A percentile compares a stretch with the other conserved stretches of the same genome.
Evolutionary conservation across 371 early-diverging fungal genomes (phyloP).

Genomic region (Neoconidiobolus thromboides): DNA sequence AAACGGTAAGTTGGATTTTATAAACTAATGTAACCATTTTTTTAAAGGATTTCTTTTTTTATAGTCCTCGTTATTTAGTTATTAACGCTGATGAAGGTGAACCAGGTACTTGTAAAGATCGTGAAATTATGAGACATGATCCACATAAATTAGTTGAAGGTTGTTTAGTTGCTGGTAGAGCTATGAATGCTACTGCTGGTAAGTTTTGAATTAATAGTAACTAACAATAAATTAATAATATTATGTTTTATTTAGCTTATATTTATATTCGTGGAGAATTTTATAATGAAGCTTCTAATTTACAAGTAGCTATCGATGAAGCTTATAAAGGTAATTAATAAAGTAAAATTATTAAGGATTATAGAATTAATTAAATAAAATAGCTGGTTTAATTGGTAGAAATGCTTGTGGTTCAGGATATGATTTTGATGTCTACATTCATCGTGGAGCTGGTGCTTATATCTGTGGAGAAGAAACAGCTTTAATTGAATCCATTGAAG

Average conservation of each 20-base stretch:
- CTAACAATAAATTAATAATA: neutral
- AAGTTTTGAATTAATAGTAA: conserved; percentile 7
- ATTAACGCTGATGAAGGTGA: conserved; percentile 97
- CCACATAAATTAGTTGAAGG: conserved; percentile 97
- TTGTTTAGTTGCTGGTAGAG: conserved; percentile 85
- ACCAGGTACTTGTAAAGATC: conserved; percentile 97
- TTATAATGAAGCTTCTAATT: conserved; percentile 84
- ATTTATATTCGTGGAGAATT: conserved; percentile 98
- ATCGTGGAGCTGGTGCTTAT: conserved; percentile 95
- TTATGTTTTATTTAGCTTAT: conserved; percentile 39
- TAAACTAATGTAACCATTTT: neutral
- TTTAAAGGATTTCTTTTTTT: neutral
- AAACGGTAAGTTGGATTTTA: conserved; percentile 30
- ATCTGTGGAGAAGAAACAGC: conserved; percentile 97
- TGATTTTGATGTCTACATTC: conserved; percentile 91
- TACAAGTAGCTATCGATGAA: conserved; percentile 90
- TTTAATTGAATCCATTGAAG: conserved; percentile 92
- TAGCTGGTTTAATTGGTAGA: conserved; percentile 86
- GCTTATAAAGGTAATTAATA: conserved; percentile 45
- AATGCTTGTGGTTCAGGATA: conserved; percentile 92
- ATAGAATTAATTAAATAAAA: neutral
- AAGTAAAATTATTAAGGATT: neutral
- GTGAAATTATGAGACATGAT: conserved; percentile 94
- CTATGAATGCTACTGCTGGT: conserved; percentile 92
- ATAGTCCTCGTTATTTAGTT: conserved; percentile 81